phyloP scores from a whole-genome alignment of 768 basidiomycete genomes.

The Suillus weaverae region DNA sequence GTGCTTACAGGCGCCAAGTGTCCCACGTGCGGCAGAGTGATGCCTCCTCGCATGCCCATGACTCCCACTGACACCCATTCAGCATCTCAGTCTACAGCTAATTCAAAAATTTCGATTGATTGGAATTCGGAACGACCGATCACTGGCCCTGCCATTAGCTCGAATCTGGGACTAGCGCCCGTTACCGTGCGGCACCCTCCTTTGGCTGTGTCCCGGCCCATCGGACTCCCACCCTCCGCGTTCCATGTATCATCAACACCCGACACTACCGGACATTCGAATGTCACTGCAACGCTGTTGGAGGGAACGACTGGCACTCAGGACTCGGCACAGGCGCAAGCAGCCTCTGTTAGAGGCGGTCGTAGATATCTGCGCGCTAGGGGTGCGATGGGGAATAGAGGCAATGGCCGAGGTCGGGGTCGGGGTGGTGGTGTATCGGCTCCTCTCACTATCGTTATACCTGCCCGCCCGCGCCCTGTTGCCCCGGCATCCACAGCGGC shows the following conservation, averaged over 20 bases:
- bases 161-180: constrained; percentile 15
- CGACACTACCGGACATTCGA: not conserved
- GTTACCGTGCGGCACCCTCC: not conserved
- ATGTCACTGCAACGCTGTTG: not conserved
- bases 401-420: not conserved
- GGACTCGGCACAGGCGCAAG: not conserved
- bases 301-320: not conserved
- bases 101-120: not conserved
- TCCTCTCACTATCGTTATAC: not conserved
- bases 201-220: not conserved
- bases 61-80: not conserved
- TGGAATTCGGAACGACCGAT: not conserved
- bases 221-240: not conserved
- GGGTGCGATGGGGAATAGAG: constrained; percentile 1
- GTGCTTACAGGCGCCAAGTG: constrained; percentile 4
- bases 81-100: not conserved
- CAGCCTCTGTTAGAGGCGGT: not conserved
- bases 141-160: constrained; percentile 13
- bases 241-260: not conserved
- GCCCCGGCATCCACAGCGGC: too few relatives aligned
- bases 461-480: not conserved
- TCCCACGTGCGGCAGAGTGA: constrained; percentile 3
- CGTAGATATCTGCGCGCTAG: not conserved
- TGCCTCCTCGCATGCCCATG: not conserved
- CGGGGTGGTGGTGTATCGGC: not conserved